These are phyloP conservation scores for Brassica cretica DNA, from an alignment of 345 rosid genomes.

Conservation along the genomic window DNA sequence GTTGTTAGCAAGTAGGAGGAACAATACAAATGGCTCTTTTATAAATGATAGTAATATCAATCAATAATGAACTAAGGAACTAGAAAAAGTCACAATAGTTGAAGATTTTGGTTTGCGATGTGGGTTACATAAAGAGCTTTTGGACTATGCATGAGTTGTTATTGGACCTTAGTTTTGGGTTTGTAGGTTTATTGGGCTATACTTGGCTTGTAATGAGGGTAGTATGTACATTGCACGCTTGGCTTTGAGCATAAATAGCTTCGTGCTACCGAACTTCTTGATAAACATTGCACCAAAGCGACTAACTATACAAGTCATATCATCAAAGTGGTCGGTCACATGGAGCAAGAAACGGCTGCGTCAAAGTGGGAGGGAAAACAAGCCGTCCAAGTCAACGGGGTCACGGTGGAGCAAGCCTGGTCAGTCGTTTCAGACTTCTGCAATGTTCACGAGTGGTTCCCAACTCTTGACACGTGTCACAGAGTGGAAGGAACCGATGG, in stretches of 20 bases:
- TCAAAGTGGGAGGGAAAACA: constrained; percentile 61
- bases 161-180: constrained; percentile 3
- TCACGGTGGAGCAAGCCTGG: constrained; percentile 59
- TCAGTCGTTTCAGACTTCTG: constrained; percentile 58
- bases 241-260: constrained; percentile 22
- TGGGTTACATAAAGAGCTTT: constrained; percentile 6
- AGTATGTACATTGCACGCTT: not conserved
- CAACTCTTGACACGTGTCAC: constrained; percentile 48
- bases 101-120: not conserved
- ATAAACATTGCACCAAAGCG: not conserved
- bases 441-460: constrained; percentile 55
- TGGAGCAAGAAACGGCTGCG: constrained; percentile 23
- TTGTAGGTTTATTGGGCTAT: not conserved
- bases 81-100: not conserved
- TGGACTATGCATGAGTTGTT: not conserved
- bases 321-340: constrained; percentile 8
- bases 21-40: not conserved
- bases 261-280: constrained; percentile 7
- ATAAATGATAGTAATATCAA: not conserved
- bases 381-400: constrained; percentile 38
- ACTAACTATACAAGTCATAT: not conserved
- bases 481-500: constrained; percentile 52
- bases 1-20: not conserved
- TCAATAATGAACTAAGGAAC: not conserved
- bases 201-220: not conserved